These are phyloP conservation scores for Monilinia laxa DNA, from an alignment of 2,329 filamentous ascomycete genomes.

Conservation along the genomic window DNA sequence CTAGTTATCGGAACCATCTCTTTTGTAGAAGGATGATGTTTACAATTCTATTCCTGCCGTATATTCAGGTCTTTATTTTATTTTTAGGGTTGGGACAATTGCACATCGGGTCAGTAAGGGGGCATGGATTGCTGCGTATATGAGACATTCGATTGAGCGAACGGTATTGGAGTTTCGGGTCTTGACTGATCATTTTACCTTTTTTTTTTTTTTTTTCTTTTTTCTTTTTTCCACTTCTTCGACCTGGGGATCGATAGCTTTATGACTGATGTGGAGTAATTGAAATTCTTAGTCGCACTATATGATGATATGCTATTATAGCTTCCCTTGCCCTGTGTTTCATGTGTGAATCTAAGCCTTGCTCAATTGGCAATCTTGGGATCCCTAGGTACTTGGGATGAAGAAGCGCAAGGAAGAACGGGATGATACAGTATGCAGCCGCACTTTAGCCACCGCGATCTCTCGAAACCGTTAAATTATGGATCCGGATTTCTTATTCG, in stretches of 20 bases:
- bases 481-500: too few relatives aligned
- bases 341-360: too few relatives aligned
- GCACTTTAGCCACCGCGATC: too few relatives aligned
- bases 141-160: constrained; percentile 26
- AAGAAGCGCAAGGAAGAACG: too few relatives aligned
- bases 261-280: constrained; percentile 12
- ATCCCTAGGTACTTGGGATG: too few relatives aligned
- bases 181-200: not conserved
- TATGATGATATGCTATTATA: not conserved
- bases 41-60: constrained; percentile 28
- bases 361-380: too few relatives aligned
- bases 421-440: too few relatives aligned
- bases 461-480: too few relatives aligned
- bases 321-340: too few relatives aligned
- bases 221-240: constrained; percentile 7
- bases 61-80: constrained; percentile 32
- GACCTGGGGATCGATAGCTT: constrained; percentile 15
- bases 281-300: constrained; percentile 1
- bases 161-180: constrained; percentile 16
- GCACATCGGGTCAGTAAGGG: constrained; percentile 24
- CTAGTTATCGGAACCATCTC: constrained; percentile 14
- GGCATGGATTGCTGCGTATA: constrained; percentile 24
- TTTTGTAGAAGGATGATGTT: constrained; percentile 8
- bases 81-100: constrained; percentile 25
- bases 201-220: constrained; percentile 5